Evolutionary conservation across 2,329 filamentous ascomycete species (phyloP).

Genomic region (Calonectria hongkongensis): DNA sequence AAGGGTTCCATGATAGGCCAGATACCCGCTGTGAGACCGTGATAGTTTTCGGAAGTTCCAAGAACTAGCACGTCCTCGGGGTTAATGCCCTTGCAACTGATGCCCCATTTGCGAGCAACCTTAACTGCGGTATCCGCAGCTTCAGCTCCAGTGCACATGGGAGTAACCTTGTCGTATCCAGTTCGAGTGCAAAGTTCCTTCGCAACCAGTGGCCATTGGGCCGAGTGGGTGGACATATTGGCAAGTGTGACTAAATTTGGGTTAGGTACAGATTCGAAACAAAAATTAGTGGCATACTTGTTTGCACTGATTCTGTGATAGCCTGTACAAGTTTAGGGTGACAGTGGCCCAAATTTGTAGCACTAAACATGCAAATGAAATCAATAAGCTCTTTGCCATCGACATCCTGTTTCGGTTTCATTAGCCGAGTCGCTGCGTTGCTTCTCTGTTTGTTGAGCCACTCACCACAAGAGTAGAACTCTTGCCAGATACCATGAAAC

Average conservation of each 20-base stretch:
- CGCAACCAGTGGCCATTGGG: constrained; percentile 38
- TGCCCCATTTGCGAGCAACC: constrained; percentile 46
- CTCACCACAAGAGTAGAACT: constrained; percentile 40
- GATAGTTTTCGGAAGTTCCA: constrained; percentile 46
- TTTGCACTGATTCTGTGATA: constrained; percentile 29
- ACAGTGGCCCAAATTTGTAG: constrained; percentile 41
- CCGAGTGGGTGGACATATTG: constrained; percentile 41
- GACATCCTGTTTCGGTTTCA: constrained; percentile 27
- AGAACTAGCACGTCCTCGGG: constrained; percentile 42
- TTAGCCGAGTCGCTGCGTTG: not conserved
- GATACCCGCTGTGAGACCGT: constrained; percentile 41
- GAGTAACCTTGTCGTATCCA: constrained; percentile 44
- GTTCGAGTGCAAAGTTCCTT: constrained; percentile 41
- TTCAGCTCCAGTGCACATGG: constrained; percentile 46
- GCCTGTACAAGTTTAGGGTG: constrained; percentile 41
- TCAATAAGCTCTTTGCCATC: constrained; percentile 43
- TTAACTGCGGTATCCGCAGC: constrained; percentile 47
- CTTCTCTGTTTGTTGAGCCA: not conserved
- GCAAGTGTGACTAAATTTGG: constrained; percentile 36
- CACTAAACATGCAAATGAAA: constrained; percentile 42
- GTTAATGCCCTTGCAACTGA: constrained; percentile 37
- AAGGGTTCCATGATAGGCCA: constrained; percentile 44
- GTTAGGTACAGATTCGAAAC: not conserved
- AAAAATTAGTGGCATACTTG: constrained; percentile 14
- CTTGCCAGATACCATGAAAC: constrained; percentile 41